Conservation (phyloP, 2,329 filamentous ascomycete species). For the Fusarium chuoi region DNA sequence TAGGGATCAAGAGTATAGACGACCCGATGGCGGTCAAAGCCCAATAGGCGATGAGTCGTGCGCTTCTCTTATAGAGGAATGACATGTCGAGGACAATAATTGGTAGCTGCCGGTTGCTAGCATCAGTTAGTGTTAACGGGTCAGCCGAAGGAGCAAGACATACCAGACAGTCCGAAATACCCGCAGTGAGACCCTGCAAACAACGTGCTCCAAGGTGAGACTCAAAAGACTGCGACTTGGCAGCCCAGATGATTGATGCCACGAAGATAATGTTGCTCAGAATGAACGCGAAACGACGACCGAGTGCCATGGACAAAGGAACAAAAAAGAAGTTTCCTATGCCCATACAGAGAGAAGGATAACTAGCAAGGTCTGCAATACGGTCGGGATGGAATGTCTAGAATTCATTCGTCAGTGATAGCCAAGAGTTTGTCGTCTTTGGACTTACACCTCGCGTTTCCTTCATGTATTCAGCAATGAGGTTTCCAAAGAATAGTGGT, state of each 20-base stretch:
- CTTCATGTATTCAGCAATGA: not conserved
- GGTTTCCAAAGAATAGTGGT: not conserved
- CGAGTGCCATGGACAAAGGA: not conserved
- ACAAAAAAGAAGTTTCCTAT: not conserved
- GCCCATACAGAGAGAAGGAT: not conserved
- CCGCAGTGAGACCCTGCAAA: not conserved
- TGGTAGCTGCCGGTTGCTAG: not conserved
- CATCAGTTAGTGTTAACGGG: fast-evolving
- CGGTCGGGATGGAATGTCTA: not conserved
- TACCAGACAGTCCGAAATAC: not conserved
- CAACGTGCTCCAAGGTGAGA: not conserved
- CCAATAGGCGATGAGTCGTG: not conserved
- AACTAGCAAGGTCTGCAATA: not conserved
- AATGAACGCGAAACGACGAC: not conserved
- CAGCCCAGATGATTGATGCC: not conserved
- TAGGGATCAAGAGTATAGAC: fast-evolving
- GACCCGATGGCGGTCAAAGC: not conserved
- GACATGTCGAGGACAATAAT: not conserved
- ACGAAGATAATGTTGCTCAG: not conserved
- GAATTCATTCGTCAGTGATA: fast-evolving
- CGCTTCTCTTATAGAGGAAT: not conserved
- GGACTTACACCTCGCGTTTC: not conserved
- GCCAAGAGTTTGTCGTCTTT: not conserved
- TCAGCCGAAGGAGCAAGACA: not conserved
- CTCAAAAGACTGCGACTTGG: not conserved